phyloP scores from a whole-genome alignment of 2,329 filamentous ascomycete genomes.

The Chalaropsis thielavioides region DNA sequence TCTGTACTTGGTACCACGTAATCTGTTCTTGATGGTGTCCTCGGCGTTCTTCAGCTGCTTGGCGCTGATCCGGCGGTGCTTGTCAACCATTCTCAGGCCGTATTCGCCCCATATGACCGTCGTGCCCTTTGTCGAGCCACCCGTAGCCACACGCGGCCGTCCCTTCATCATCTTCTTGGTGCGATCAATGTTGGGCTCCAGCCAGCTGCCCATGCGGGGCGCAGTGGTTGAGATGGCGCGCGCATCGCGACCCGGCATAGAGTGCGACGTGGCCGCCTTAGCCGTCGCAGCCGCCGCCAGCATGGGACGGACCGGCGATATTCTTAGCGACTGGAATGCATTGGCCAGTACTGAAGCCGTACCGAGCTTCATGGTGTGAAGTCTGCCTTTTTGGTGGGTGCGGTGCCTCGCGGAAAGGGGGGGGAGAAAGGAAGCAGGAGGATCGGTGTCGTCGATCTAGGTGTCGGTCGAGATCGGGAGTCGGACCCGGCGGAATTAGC shows the following conservation, averaged over 20 bases:
- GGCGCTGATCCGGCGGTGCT: slow-evolving; percentile 80
- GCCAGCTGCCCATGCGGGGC: slow-evolving; percentile 53
- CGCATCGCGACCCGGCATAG: slow-evolving; percentile 29
- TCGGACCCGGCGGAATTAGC: background rate
- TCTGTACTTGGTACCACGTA: slow-evolving; percentile 83
- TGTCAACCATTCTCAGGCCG: slow-evolving; percentile 82
- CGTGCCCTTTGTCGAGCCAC: slow-evolving; percentile 81
- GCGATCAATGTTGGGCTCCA: slow-evolving; percentile 59
- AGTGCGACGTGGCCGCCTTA: slow-evolving; percentile 22
- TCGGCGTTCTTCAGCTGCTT: slow-evolving; percentile 78
- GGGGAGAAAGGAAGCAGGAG: background rate
- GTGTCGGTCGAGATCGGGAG: background rate
- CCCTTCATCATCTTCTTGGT: slow-evolving; percentile 89
- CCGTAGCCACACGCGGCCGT: slow-evolving; percentile 72
- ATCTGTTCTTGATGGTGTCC: slow-evolving; percentile 76
- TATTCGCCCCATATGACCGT: slow-evolving; percentile 96
- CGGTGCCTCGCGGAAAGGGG: background rate
- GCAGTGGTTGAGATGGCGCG: slow-evolving; percentile 62
- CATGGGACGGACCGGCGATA: slow-evolving; percentile 28
- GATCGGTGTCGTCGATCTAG: background rate
- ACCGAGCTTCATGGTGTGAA: slow-evolving; percentile 34
- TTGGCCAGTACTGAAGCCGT: slow-evolving; percentile 32
- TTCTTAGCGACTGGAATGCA: slow-evolving; percentile 37
- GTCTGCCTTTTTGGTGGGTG: slow-evolving; percentile 10
- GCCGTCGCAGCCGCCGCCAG: slow-evolving; percentile 23